Conservation (phyloP, 371 early-diverging fungal genomes). For the Haplosporangium sp. region DNA sequence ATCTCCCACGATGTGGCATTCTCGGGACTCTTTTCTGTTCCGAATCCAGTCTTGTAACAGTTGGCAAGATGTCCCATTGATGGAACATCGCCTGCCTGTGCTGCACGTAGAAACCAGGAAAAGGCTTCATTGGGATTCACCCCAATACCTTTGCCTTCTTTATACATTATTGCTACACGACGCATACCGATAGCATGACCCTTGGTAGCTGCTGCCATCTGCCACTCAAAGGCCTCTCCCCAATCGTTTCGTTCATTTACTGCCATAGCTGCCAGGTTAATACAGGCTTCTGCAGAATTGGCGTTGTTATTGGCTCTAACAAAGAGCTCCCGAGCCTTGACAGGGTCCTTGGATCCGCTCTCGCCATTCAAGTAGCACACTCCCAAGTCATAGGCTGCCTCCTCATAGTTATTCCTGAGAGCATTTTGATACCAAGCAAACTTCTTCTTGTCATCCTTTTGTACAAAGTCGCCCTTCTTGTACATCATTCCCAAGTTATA, state of each 20-base stretch:
- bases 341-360: constrained; percentile 53
- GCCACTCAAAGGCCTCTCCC: constrained; percentile 53
- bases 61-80: constrained; percentile 50
- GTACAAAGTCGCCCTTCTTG: constrained; percentile 83
- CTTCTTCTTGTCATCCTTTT: constrained; percentile 59
- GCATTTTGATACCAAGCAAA: constrained; percentile 70
- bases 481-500: constrained; percentile 90
- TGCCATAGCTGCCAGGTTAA: constrained; percentile 52
- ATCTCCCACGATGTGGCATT: constrained; percentile 47
- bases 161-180: constrained; percentile 74
- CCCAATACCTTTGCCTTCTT: constrained; percentile 82
- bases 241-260: constrained; percentile 52
- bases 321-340: constrained; percentile 49
- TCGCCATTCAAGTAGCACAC: constrained; percentile 52
- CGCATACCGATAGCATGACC: constrained; percentile 60
- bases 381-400: constrained; percentile 47
- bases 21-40: constrained; percentile 36
- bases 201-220: constrained; percentile 46
- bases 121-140: constrained; percentile 74
- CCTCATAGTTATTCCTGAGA: constrained; percentile 54
- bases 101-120: constrained; percentile 42
- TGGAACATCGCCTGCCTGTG: constrained; percentile 46
- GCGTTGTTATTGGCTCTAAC: constrained; percentile 48
- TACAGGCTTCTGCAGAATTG: constrained; percentile 52
- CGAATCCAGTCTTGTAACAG: constrained; percentile 51